phyloP scores from a whole-genome alignment of 805 yeast genomes.

The Kurtzmaniella fragi region DNA sequence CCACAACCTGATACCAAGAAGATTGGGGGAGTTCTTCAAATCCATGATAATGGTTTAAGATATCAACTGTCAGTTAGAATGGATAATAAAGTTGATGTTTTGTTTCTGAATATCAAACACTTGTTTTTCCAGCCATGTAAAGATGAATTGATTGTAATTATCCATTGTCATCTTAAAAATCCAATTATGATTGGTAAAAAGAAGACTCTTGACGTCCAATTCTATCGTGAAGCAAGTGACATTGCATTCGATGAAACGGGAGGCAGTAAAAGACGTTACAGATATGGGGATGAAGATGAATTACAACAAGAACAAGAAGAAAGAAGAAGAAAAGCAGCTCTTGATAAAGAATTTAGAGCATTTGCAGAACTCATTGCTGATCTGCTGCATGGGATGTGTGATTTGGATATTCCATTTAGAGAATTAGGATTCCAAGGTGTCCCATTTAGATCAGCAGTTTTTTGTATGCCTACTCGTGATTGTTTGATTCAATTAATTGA shows the following conservation, averaged over 20 bases:
- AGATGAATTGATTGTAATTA: slow-evolving; percentile 86
- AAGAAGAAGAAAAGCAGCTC: slow-evolving; percentile 81
- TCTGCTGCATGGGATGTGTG: slow-evolving; percentile 75
- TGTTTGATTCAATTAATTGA: slow-evolving; percentile 92
- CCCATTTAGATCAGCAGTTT: slow-evolving; percentile 89
- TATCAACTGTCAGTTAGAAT: slow-evolving; percentile 81
- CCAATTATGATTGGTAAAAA: slow-evolving; percentile 95
- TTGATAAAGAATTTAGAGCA: slow-evolving; percentile 85
- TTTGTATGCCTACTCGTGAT: slow-evolving; percentile 95
- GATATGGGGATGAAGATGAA: slow-evolving; percentile 98
- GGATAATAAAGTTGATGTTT: slow-evolving; percentile 82
- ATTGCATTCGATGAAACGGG: slow-evolving; percentile 97
- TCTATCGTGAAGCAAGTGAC: slow-evolving; percentile 94
- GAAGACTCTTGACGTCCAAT: slow-evolving; percentile 92
- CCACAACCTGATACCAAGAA: slow-evolving; percentile 98
- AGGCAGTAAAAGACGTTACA: slow-evolving; percentile 76
- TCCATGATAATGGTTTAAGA: slow-evolving; percentile 94
- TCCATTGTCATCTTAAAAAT: slow-evolving; percentile 86
- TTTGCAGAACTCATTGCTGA: slow-evolving; percentile 91
- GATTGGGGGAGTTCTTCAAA: slow-evolving; percentile 82
- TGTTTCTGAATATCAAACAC: slow-evolving; percentile 88
- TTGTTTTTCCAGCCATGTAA: slow-evolving; percentile 94
- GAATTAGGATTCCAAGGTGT: slow-evolving; percentile 98
- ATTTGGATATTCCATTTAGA: slow-evolving; percentile 90
- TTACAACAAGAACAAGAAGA: slow-evolving; percentile 98